Base-by-base conservation (phyloP, 176 grass and related monocot genomes). In the Carex scoparia region DNA sequence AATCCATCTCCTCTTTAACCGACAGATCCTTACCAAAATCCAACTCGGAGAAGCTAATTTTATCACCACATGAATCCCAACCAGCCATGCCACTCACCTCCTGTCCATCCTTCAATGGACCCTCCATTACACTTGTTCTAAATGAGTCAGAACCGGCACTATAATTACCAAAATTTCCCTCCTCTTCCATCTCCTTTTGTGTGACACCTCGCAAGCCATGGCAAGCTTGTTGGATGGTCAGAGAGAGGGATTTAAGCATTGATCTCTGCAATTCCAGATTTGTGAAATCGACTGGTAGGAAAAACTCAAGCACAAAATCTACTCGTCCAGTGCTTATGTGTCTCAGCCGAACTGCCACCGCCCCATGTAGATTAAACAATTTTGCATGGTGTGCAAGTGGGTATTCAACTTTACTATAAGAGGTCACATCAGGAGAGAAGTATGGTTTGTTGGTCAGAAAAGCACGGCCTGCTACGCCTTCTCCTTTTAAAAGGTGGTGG, bases 271-370 rank as follows among this genome's bases (percentile, higher is more conserved):
- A 71, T 79, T 91, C 91, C 8, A 32, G 65, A 1, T 90, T 56
- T 85, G 72, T 61, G 82, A 93, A 94, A 81, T 91, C 72, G 16
- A 77, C 38, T 49, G 93, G 97, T 84, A 99, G 76, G 87, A 99
- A 99, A 58, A 99, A 99, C 81, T 99, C 97, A 63, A 99, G 69
- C 32, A 99, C 94, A 72, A 94, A 94, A 85, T 99, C 91, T 46
- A 86, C 84, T 48, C 35, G 80, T 67, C 79, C 93, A 56, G 93
- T 91, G 81, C 33, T 79, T 59, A 84, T 70, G 73, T 91, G 91
- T 79, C 88, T 57, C 33, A 99, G 64, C 27, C 86, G 82, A 73
- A 99, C 92, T 65, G 97, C 97, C 33, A 99, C 97, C 33, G 88
- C 93, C 13, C 88, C 93, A 68, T 46, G 93, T 74, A 99, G 85